A percentile compares a stretch with the other conserved stretches of the same genome.
Evolutionary conservation across 805 yeast genomes (phyloP).

Genomic region (Hanseniaspora mollemarum): DNA sequence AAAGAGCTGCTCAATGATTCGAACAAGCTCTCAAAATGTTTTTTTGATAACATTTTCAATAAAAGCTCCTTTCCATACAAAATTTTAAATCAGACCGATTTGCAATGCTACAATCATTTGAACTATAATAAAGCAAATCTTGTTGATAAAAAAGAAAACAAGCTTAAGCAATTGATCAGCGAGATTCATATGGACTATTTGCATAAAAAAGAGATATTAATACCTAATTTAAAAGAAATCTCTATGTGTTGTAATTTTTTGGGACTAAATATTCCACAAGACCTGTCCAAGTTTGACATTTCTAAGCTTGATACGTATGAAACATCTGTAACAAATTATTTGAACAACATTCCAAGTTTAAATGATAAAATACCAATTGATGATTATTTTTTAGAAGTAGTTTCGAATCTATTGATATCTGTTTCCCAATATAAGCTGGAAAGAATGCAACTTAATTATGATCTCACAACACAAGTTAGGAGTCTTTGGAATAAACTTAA

Average conservation of each 20-base stretch:
- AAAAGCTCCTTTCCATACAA: constrained; percentile 5
- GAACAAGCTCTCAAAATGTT: constrained; percentile 1
- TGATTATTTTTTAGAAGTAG: constrained; percentile 8
- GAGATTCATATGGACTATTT: constrained; percentile 9
- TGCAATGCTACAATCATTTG: constrained; percentile 1
- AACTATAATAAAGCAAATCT: background rate
- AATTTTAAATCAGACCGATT: constrained; percentile 17
- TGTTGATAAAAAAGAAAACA: constrained; percentile 17
- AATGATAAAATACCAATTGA: constrained; percentile 17
- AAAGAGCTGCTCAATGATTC: constrained; percentile 2
- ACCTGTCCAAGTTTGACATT: background rate
- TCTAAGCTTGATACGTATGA: background rate
- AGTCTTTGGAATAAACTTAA: constrained; percentile 48
- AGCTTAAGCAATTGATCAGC: background rate
- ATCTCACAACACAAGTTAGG: constrained; percentile 34
- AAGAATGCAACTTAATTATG: constrained; percentile 25
- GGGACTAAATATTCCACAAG: constrained; percentile 3
- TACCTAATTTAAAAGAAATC: constrained; percentile 15
- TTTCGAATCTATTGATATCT: constrained; percentile 14
- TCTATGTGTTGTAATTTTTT: constrained; percentile 12
- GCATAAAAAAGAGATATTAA: constrained; percentile 11
- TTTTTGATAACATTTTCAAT: constrained; percentile 2
- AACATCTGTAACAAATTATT: constrained; percentile 17
- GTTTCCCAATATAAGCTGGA: constrained; percentile 30
- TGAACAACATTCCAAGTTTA: constrained; percentile 21